phyloP scores from a whole-genome alignment of 169 alveolate genomes.

The Plasmodium falciparum region DNA sequence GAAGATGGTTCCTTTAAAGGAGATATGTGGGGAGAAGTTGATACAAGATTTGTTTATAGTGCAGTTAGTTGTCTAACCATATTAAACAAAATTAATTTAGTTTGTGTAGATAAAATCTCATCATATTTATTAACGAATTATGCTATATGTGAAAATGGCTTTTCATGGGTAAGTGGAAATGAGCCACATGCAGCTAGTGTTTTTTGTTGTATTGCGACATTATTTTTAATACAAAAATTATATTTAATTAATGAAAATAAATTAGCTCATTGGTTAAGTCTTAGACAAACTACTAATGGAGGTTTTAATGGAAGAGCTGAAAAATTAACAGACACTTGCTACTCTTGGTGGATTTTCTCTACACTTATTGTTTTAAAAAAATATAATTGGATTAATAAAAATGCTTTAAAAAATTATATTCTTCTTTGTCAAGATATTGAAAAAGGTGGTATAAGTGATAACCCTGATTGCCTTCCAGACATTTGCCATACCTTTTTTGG shows the following conservation, averaged over 20 bases:
- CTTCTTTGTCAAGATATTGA: constrained; percentile 90
- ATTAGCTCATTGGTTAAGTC: constrained; percentile 91
- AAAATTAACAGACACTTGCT: constrained; percentile 97
- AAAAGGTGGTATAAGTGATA: constrained; percentile 96
- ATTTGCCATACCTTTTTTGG: constrained; percentile 98
- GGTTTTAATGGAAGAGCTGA: constrained; percentile 98
- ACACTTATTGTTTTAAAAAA: constrained; percentile 84
- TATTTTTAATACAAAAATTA: constrained; percentile 43
- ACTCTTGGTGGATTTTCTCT: constrained; percentile 97
- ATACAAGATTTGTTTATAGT: constrained; percentile 94
- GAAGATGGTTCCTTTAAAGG: constrained; percentile 96
- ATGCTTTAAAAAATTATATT: constrained; percentile 90
- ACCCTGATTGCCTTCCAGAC: constrained; percentile 96
- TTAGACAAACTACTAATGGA: constrained; percentile 94
- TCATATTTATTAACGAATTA: constrained; percentile 87
- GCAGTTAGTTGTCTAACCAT: constrained; percentile 92
- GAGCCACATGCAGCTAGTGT: constrained; percentile 98
- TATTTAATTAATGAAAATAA: constrained; percentile 72
- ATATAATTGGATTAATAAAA: constrained; percentile 90
- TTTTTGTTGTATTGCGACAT: constrained; percentile 93
- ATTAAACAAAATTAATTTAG: constrained; percentile 85
- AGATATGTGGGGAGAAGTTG: constrained; percentile 96
- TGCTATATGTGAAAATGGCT: constrained; percentile 92
- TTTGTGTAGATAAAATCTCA: constrained; percentile 89
- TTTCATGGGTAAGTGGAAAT: constrained; percentile 95